A percentile compares a stretch with the other conserved stretches of the same genome.
phyloP scores from a whole-genome alignment of 2,329 filamentous ascomycete genomes.

The Macrophomina tecta region DNA sequence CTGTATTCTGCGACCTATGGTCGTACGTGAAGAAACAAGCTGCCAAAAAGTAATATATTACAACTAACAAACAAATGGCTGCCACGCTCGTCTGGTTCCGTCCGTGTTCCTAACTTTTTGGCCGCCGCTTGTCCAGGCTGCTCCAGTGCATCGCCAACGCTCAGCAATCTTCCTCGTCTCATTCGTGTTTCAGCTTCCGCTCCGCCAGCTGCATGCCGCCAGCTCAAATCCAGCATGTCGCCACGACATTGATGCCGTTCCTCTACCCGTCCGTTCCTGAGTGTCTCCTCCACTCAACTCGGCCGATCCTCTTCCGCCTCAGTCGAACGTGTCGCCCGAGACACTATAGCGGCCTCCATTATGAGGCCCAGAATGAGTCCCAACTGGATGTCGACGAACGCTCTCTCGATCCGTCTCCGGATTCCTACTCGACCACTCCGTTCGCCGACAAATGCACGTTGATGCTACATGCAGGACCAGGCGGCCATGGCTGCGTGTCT shows the following conservation, averaged over 20 bases:
- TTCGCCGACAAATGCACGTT: constrained; percentile 88
- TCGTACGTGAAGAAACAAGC: too few species aligned
- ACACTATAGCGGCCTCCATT: constrained; percentile 38
- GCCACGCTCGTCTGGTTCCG: not conserved
- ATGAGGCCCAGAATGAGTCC: constrained; percentile 16
- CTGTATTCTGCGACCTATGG: too few species aligned
- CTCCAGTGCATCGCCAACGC: not conserved
- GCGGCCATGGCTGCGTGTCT: constrained; percentile 91
- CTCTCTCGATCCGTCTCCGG: constrained; percentile 75
- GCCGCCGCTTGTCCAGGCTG: not conserved
- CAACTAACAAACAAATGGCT: too few species aligned
- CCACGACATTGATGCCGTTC: constrained; percentile 49
- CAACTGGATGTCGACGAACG: constrained; percentile 46
- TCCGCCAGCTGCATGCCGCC: constrained; percentile 26
- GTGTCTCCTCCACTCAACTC: constrained; percentile 29
- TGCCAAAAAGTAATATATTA: too few species aligned
- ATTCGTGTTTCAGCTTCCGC: not conserved
- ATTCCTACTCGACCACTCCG: constrained; percentile 80
- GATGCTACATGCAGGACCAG: constrained; percentile 76
- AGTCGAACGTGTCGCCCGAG: constrained; percentile 35
- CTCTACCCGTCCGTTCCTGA: constrained; percentile 51
- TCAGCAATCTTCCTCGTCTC: not conserved
- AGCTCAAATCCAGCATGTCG: constrained; percentile 22
- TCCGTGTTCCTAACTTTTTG: constrained; percentile 9
- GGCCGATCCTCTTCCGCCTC: constrained; percentile 29